phyloP scores from a whole-genome alignment of 2,329 filamentous ascomycete species.

The Reticulascus tulasneorum region DNA sequence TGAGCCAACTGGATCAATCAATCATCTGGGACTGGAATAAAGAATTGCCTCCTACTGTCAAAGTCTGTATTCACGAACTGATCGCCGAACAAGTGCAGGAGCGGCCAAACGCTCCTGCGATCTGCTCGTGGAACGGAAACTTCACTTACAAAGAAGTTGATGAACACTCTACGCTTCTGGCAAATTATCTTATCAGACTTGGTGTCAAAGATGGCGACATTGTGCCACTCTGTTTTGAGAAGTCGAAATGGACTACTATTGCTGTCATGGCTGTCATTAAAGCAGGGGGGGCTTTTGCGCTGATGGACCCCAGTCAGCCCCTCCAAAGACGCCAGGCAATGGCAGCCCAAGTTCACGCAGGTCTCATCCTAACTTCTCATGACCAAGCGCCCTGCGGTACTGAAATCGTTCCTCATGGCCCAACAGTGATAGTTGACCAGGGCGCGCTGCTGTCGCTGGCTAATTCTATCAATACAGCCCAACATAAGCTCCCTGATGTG shows the following conservation, averaged over 20 bases:
- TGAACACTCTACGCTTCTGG: constrained; percentile 4
- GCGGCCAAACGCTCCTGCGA: constrained; percentile 19
- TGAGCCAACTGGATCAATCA: too few species aligned
- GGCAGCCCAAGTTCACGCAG: background rate
- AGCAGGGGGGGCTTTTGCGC: constrained; percentile 28
- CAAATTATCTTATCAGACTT: constrained; percentile 15
- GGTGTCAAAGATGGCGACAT: constrained; percentile 21
- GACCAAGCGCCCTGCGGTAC: background rate
- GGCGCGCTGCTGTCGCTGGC: background rate
- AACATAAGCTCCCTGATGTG: background rate
- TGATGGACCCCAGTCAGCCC: constrained; percentile 20
- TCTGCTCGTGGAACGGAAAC: background rate
- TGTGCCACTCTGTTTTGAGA: constrained; percentile 27
- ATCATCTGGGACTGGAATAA: too few species aligned
- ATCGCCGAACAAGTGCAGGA: constrained; percentile 19
- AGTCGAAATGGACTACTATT: constrained; percentile 25
- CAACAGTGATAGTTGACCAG: too few species aligned
- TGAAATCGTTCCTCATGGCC: background rate
- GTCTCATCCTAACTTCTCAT: background rate
- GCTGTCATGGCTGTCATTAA: constrained; percentile 27
- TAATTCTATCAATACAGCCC: background rate
- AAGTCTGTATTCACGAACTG: constrained; percentile 21
- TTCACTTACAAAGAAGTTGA: background rate
- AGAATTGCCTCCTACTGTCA: too few species aligned
- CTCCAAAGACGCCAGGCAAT: background rate